These are phyloP conservation scores for Lentinus polychrous DNA, from an alignment of 1,284 basidiomycete species.

Conservation along the genomic window DNA sequence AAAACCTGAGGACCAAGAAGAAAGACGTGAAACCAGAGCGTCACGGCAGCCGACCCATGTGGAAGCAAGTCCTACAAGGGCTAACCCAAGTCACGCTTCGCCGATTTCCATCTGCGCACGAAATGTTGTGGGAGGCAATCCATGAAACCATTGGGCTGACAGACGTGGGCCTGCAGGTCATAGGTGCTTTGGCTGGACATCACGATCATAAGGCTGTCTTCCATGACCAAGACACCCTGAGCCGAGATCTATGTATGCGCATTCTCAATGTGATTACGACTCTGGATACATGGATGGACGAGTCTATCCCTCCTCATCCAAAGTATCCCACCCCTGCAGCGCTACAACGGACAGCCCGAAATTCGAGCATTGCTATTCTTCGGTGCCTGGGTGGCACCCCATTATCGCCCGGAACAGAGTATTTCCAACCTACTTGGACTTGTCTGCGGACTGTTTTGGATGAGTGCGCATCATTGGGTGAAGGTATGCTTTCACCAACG, in stretches of 20 bases:
- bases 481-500: slow-evolving; percentile 28
- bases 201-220: slow-evolving; percentile 42
- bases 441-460: slow-evolving; percentile 36
- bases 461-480: slow-evolving; percentile 26
- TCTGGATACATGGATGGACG: slow-evolving; percentile 52
- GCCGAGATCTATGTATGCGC: slow-evolving; percentile 41
- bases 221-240: slow-evolving; percentile 33
- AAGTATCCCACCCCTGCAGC: slow-evolving; percentile 33
- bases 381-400: slow-evolving; percentile 31
- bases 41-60: slow-evolving; percentile 19
- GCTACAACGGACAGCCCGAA: slow-evolving; percentile 30
- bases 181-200: slow-evolving; percentile 36
- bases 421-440: slow-evolving; percentile 36
- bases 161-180: slow-evolving; percentile 44
- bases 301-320: slow-evolving; percentile 27
- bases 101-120: slow-evolving; percentile 39
- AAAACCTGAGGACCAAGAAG: background rate
- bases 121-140: slow-evolving; percentile 42
- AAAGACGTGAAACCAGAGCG: slow-evolving; percentile 24
- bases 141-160: slow-evolving; percentile 53
- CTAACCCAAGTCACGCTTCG: slow-evolving; percentile 46
- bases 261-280: slow-evolving; percentile 42
- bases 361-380: slow-evolving; percentile 30
- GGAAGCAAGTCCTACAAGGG: slow-evolving; percentile 15
- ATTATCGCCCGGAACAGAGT: slow-evolving; percentile 19